Evolutionary conservation across 1,139 yeast species (phyloP).

Genomic region (Pichia sp.): DNA sequence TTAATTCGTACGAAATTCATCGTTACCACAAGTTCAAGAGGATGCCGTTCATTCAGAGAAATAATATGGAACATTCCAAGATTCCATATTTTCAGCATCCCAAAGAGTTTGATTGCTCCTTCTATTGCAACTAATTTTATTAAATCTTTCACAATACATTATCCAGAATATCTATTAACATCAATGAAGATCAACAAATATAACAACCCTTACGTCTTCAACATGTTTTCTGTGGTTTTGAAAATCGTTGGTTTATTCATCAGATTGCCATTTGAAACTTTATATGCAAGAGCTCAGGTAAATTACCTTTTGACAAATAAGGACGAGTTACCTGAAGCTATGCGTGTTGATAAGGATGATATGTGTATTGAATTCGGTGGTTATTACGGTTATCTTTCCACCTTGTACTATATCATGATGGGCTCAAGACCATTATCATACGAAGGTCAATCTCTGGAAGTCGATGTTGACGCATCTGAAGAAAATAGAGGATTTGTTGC

Average conservation of each 20-base stretch:
- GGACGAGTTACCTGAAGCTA: conserved; percentile 32
- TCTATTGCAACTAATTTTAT: conserved; percentile 64
- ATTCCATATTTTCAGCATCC: conserved; percentile 51
- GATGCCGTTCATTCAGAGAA: conserved; percentile 38
- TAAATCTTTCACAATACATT: conserved; percentile 59
- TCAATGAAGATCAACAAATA: conserved; percentile 70
- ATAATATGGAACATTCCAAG: conserved; percentile 37
- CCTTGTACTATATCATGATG: conserved; percentile 45
- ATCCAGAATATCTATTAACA: conserved; percentile 73
- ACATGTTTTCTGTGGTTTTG: conserved; percentile 44
- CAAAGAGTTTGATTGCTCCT: conserved; percentile 45
- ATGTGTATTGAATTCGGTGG: conserved; percentile 54
- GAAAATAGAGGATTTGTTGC: conserved; percentile 43
- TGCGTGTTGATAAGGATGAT: conserved; percentile 38
- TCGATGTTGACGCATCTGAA: conserved; percentile 32
- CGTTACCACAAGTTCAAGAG: conserved; percentile 52
- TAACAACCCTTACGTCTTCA: conserved; percentile 61
- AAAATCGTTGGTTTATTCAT: conserved; percentile 71
- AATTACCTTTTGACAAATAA: conserved; percentile 46
- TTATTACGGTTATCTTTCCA: conserved; percentile 50
- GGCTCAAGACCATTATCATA: conserved; percentile 36
- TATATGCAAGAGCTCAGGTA: conserved; percentile 81
- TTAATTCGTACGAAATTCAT: conserved; percentile 75
- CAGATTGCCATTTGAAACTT: conserved; percentile 83
- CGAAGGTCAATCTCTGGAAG: conserved; percentile 26